Conservation (phyloP, 768 basidiomycete species). For the Suillus lakei region DNA sequence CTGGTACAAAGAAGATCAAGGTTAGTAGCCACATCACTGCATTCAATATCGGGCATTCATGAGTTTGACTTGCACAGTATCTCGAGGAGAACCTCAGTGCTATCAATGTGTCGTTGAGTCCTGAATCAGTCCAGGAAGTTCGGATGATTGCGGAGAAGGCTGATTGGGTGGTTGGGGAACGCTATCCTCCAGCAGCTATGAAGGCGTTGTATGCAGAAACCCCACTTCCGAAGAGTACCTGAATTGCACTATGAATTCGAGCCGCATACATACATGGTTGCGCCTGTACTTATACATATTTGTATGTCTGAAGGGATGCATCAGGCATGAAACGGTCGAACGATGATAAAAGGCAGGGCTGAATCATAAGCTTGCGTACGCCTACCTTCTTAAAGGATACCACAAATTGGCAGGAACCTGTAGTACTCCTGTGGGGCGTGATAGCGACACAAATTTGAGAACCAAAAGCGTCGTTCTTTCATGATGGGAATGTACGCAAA, state of each 20-base stretch:
- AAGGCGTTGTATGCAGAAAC: conserved; percentile 26
- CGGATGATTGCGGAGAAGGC: conserved; percentile 40
- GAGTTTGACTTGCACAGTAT: conserved; percentile 32
- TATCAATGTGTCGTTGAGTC: conserved; percentile 36
- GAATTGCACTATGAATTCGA: background rate
- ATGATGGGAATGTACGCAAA: background rate
- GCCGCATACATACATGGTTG: background rate
- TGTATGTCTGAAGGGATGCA: background rate
- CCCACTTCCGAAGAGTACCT: conserved; percentile 9
- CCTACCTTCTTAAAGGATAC: too few relatives aligned
- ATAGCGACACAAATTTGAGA: background rate
- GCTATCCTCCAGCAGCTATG: conserved; percentile 21
- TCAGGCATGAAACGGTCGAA: background rate
- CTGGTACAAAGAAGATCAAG: conserved; percentile 43
- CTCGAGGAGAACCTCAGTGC: conserved; percentile 51
- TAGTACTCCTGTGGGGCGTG: background rate
- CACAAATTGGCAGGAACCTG: too few relatives aligned
- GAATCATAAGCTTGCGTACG: background rate
- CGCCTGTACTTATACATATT: background rate
- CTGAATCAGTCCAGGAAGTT: conserved; percentile 43
- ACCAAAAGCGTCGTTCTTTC: background rate
- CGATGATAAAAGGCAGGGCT: background rate
- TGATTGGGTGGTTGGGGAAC: conserved; percentile 26
- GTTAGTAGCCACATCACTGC: conserved; percentile 12
- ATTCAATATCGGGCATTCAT: background rate